These are phyloP conservation scores for Boletus rubroflammeus DNA, from an alignment of 768 basidiomycete species.

Conservation along the genomic window DNA sequence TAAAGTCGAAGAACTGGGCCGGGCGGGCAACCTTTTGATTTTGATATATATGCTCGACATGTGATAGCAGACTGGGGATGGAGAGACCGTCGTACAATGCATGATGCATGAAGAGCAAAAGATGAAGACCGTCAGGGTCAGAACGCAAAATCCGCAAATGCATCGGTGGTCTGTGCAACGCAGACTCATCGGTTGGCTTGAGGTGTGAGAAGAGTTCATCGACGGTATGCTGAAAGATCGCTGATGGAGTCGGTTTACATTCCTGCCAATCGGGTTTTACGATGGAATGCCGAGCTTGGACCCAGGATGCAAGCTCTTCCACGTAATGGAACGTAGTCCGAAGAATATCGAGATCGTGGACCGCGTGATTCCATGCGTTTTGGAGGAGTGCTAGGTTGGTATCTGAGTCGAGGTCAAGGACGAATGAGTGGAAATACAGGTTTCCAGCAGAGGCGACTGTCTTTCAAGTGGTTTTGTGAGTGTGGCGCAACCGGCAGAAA, in stretches of 20 bases:
- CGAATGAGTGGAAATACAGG: constrained; percentile 33
- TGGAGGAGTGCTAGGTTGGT: constrained; percentile 29
- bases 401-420: constrained; percentile 16
- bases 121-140: constrained; percentile 1
- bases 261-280: constrained; percentile 25
- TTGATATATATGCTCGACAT: constrained; percentile 33
- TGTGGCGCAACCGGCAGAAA: not conserved
- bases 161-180: constrained; percentile 31
- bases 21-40: constrained; percentile 8
- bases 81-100: constrained; percentile 47
- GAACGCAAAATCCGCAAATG: constrained; percentile 24
- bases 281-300: constrained; percentile 27
- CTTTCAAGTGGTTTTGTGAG: constrained; percentile 11
- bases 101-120: constrained; percentile 46
- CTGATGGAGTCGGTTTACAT: constrained; percentile 1
- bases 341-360: constrained; percentile 37
- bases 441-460: constrained; percentile 28
- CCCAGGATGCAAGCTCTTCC: constrained; percentile 31
- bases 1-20: constrained; percentile 37
- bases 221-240: constrained; percentile 8
- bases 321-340: constrained; percentile 48
- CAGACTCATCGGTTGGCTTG: constrained; percentile 17
- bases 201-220: constrained; percentile 9
- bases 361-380: constrained; percentile 36
- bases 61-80: constrained; percentile 33